These are phyloP conservation scores for Crataegus laevigata DNA, from an alignment of 306 rosid species.

Conservation along the genomic window DNA sequence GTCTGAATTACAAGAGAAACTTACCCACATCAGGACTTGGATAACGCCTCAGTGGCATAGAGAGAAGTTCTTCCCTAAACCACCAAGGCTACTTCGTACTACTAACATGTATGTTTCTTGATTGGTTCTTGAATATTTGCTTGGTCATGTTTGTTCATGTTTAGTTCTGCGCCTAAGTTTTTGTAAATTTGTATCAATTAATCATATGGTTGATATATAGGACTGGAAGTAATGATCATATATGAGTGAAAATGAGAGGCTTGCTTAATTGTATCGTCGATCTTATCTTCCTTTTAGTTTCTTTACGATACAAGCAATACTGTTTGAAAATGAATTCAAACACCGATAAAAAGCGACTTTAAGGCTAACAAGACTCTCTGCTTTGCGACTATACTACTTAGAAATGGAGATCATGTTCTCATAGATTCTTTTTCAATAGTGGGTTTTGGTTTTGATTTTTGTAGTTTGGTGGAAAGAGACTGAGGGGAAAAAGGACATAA, in stretches of 20 bases:
- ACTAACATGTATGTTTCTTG: neutral
- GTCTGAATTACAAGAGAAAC: slow-evolving; percentile 20
- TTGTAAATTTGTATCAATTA: slow-evolving; percentile 20
- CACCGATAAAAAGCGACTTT: neutral
- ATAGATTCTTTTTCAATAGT: slow-evolving; percentile 11
- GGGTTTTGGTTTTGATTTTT: slow-evolving; percentile 24
- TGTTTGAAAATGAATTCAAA: neutral
- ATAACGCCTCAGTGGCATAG: neutral
- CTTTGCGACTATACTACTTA: too few species aligned
- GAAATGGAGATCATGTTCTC: neutral
- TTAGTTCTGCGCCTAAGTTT: slow-evolving; percentile 17
- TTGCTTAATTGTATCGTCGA: slow-evolving; percentile 18
- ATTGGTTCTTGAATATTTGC: slow-evolving; percentile 15
- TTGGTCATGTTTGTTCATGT: slow-evolving; percentile 14
- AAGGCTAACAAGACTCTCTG: too few species aligned
- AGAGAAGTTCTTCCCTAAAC: neutral
- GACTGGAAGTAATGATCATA: slow-evolving; percentile 12
- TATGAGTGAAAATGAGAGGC: slow-evolving; percentile 27
- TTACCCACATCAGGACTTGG: too few species aligned
- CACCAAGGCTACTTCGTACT: neutral
- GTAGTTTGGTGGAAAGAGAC: slow-evolving; percentile 6
- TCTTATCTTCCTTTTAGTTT: slow-evolving; percentile 6
- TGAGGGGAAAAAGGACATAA: slow-evolving; percentile 10
- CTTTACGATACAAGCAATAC: neutral
- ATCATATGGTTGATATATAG: slow-evolving; percentile 10